Evolutionary conservation across 768 basidiomycete species (phyloP).

Genomic region (Hygrophoropsis aurantiaca): DNA sequence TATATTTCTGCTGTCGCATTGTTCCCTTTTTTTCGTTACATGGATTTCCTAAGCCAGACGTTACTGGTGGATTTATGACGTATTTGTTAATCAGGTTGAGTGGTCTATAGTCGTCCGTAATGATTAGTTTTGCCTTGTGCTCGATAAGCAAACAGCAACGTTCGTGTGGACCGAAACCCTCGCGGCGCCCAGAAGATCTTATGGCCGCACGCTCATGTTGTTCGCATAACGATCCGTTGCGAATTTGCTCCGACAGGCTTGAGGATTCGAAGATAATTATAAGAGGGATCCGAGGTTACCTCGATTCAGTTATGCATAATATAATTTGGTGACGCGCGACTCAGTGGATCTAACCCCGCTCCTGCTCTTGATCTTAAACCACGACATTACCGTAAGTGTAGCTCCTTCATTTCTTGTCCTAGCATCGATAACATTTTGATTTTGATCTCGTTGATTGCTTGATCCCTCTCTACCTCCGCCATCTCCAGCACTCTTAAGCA

Average conservation of each 20-base stretch:
- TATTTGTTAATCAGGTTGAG: conserved; percentile 19
- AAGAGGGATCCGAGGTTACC: neutral
- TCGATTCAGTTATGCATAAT: neutral
- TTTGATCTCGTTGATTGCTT: conserved; percentile 13
- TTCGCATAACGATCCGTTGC: no score
- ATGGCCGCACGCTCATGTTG: no score
- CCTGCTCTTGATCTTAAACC: neutral
- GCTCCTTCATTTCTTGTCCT: neutral
- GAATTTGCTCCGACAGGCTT: neutral
- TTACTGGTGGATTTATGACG: conserved; percentile 18
- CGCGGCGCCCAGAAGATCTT: no score
- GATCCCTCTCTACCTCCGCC: conserved; percentile 9
- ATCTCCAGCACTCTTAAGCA: conserved; percentile 13
- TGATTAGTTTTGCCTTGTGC: conserved; percentile 8
- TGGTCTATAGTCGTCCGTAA: conserved; percentile 8
- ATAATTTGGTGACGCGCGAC: neutral
- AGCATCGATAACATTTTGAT: conserved; percentile 16
- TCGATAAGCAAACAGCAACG: conserved; percentile 13
- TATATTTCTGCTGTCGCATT: conserved; percentile 6
- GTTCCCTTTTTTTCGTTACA: conserved; percentile 2
- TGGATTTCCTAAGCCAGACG: conserved; percentile 14
- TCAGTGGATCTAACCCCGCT: conserved; percentile 2
- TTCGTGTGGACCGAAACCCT: conserved; percentile 16
- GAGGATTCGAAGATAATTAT: neutral
- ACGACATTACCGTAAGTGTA: conserved; percentile 19